Percentiles rank a stretch among this genome's conserved stretches.
These are phyloP conservation scores for Fusarium succisae DNA, from an alignment of 2,329 filamentous ascomycete genomes.

Conservation along the genomic window DNA sequence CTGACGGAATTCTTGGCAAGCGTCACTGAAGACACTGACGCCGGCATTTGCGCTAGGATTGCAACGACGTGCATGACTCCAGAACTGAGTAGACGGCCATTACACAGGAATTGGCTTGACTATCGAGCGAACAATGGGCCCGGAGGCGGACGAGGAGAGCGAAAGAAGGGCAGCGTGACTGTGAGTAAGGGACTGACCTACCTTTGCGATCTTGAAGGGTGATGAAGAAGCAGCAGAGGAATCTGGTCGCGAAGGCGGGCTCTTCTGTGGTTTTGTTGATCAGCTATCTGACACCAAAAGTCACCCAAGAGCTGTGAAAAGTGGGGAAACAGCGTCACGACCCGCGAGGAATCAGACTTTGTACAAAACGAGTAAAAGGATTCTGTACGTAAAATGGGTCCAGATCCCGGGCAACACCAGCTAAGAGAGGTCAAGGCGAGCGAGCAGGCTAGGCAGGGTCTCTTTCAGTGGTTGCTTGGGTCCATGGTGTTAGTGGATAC, in stretches of 20 bases:
- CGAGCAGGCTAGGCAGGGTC: conserved; percentile 11
- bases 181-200: conserved; percentile 21
- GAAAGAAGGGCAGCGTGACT: background rate
- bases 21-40: conserved; percentile 15
- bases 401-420: conserved; percentile 18
- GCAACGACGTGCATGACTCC: conserved; percentile 17
- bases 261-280: conserved; percentile 46
- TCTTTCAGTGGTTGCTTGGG: conserved; percentile 26
- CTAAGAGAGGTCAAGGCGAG: conserved; percentile 18
- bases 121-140: conserved; percentile 6
- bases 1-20: conserved; percentile 14
- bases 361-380: conserved; percentile 17
- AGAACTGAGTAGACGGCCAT: conserved; percentile 9
- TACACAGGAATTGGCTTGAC: conserved; percentile 17
- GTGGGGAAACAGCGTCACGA: conserved; percentile 42
- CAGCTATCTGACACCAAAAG: conserved; percentile 38
- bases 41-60: conserved; percentile 21
- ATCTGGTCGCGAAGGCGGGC: conserved; percentile 42
- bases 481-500: conserved; percentile 2
- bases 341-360: conserved; percentile 35
- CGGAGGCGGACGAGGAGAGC: conserved; percentile 4
- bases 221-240: conserved; percentile 43
- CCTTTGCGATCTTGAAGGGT: conserved; percentile 45
- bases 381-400: conserved; percentile 22
- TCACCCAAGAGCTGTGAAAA: conserved; percentile 40